A percentile compares a stretch with the other conserved stretches of the same genome.
phyloP scores from a whole-genome alignment of 2,329 filamentous ascomycete species.

The Magnaporthiopsis poae region DNA sequence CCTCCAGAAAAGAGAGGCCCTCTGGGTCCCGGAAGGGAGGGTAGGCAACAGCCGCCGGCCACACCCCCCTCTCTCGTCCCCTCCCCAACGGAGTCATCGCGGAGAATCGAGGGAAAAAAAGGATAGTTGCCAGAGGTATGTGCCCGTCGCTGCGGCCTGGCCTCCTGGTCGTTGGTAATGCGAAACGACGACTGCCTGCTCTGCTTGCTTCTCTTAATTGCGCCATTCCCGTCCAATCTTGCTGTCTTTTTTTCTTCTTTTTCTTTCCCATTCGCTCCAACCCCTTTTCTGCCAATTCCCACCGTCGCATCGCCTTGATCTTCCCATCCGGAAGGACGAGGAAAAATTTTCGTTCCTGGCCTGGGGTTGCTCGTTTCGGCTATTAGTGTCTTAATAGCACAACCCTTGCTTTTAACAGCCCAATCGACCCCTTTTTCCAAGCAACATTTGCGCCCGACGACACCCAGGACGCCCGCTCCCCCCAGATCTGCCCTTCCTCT shows the following conservation, averaged over 20 bases:
- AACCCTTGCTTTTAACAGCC: not conserved
- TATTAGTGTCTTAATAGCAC: not conserved
- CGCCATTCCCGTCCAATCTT: not conserved
- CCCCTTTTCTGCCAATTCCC: not conserved
- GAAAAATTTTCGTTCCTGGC: not conserved
- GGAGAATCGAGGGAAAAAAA: not conserved
- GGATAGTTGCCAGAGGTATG: not conserved
- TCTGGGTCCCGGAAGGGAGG: not conserved
- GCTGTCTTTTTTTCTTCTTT: not conserved
- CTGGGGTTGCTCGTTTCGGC: not conserved
- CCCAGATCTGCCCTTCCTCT: not conserved
- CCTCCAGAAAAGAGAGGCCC: not conserved
- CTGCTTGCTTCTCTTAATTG: not conserved
- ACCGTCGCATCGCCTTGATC: not conserved
- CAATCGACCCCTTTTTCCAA: not conserved
- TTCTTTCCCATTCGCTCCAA: not conserved
- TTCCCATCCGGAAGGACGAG: not conserved
- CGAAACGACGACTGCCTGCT: not conserved
- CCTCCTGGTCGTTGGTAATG: not conserved
- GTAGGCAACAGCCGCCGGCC: not conserved
- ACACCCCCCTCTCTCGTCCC: not conserved
- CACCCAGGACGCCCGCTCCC: not conserved
- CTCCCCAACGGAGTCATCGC: not conserved
- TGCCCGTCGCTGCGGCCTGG: not conserved
- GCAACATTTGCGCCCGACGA: not conserved